Base-by-base conservation (phyloP, 2,329 filamentous ascomycete species). In the Dactylellina sp. region DNA sequence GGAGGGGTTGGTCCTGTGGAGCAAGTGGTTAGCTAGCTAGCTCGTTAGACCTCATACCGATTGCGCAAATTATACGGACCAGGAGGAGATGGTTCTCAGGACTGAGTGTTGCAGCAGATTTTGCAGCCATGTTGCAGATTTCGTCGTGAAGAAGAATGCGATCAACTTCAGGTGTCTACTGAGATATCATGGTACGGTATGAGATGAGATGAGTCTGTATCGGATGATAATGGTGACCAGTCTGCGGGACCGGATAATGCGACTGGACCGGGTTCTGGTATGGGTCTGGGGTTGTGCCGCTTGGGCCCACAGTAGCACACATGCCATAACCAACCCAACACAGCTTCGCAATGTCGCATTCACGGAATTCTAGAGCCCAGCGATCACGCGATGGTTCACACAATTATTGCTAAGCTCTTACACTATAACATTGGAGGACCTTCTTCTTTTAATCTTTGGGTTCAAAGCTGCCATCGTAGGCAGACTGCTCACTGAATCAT, bases 1-100 rank as follows among this genome's bases (percentile, higher is more conserved):
- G 88, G 77, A 98, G 90, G 2, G 94, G 91, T 86, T 98, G 94
- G 80, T 99, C 95, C 71, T 75, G 42, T 56, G n/a, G 28, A 32
- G 28, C 28, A 7, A n/a, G 52, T 22, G 16, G 18, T 9, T 25
- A 24, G 52, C 16, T 47, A 40, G 50, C 20, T n/a, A 24, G 22
- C 28, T n/a, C 5, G 42, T 22, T 9, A 5, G 20, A 46, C 20
- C 9, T 42, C 5, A 12, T 12, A 42, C 16, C n/a, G n/a, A 24
- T 22, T 46, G 20, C 20, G 16, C 7, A 20, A 20, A 16, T 44
- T 12, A 28, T 35, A 40, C 60, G 35, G n/a, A 72, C 61, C 42
- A 65, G 68, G 5, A 72, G 60, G 49, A 72, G 60, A 42, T 72
- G 62, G 40, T 40, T 60, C 16, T 72, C 68, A 53, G 68, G 44